A percentile compares a stretch with the other conserved stretches of the same genome.
Evolutionary conservation across 768 basidiomycete genomes (phyloP).

Genomic region (Trametes cubensis): DNA sequence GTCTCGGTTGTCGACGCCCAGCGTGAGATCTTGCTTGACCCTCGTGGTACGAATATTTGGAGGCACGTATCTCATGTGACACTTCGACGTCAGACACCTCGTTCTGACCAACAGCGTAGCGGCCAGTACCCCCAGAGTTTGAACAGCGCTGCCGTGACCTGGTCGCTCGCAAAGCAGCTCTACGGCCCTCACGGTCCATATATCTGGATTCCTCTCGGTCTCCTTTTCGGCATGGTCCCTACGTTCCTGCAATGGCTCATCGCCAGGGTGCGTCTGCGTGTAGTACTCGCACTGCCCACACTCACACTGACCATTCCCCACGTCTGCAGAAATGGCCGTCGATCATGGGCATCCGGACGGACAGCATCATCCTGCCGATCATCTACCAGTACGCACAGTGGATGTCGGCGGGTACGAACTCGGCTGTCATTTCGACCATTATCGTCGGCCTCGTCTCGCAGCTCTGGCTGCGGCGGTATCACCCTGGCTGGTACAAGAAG

Average conservation of each 20-base stretch:
- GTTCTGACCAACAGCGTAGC: slow-evolving; percentile 27
- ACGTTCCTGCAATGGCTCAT: slow-evolving; percentile 59
- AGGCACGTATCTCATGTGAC: slow-evolving; percentile 10
- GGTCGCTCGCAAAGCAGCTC: slow-evolving; percentile 62
- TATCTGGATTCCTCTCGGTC: slow-evolving; percentile 54
- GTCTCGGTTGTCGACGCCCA: slow-evolving; percentile 54
- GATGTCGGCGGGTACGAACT: slow-evolving; percentile 60
- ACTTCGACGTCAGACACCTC: not conserved
- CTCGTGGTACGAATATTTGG: slow-evolving; percentile 65
- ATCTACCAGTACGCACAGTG: slow-evolving; percentile 49
- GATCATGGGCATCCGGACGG: slow-evolving; percentile 54
- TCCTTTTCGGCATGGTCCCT: slow-evolving; percentile 56
- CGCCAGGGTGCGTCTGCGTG: slow-evolving; percentile 41
- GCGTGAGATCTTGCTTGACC: slow-evolving; percentile 53
- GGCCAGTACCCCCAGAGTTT: slow-evolving; percentile 53
- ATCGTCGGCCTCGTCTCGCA: slow-evolving; percentile 48
- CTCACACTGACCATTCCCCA: not conserved
- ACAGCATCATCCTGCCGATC: slow-evolving; percentile 55
- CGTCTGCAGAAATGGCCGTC: slow-evolving; percentile 51
- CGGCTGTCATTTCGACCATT: slow-evolving; percentile 47
- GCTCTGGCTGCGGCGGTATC: slow-evolving; percentile 54
- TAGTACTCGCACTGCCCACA: not conserved
- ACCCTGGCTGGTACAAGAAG: slow-evolving; percentile 67
- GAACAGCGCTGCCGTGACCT: slow-evolving; percentile 63
- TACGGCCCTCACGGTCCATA: slow-evolving; percentile 59